Conservation (phyloP, 305 asterid species). For the Striga hermonthica region DNA sequence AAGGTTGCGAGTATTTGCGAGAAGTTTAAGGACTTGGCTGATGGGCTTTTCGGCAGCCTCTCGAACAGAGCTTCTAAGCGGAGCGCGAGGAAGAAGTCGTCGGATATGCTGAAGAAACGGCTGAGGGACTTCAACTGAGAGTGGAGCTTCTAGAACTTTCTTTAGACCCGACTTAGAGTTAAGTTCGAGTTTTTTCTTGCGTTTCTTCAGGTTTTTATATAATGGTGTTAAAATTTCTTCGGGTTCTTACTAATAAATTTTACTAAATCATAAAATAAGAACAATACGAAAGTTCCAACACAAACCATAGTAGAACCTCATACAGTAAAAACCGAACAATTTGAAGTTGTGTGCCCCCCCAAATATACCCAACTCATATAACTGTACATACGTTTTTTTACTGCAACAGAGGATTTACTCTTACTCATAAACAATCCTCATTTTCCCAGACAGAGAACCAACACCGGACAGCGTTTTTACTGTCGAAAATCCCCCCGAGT, state of each 20-base stretch:
- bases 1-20: constrained; percentile 88
- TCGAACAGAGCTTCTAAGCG: constrained; percentile 73
- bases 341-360: too few species aligned
- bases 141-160: constrained; percentile 11
- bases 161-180: constrained; percentile 28
- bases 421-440: too few species aligned
- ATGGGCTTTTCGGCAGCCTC: constrained; percentile 89
- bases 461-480: too few species aligned
- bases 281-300: too few species aligned
- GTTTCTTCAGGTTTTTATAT: background rate
- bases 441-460: too few species aligned
- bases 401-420: too few species aligned
- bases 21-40: constrained; percentile 78
- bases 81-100: constrained; percentile 77
- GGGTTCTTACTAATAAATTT: background rate
- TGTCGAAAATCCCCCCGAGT: too few species aligned
- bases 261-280: too few species aligned
- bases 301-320: too few species aligned
- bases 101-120: constrained; percentile 78
- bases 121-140: constrained; percentile 81
- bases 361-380: too few species aligned
- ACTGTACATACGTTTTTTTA: too few species aligned
- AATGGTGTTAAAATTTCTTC: background rate
- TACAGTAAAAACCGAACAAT: too few species aligned
- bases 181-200: constrained; percentile 4